Conservation (phyloP, 2,329 filamentous ascomycete genomes). For the Byssochlamys sp. region DNA sequence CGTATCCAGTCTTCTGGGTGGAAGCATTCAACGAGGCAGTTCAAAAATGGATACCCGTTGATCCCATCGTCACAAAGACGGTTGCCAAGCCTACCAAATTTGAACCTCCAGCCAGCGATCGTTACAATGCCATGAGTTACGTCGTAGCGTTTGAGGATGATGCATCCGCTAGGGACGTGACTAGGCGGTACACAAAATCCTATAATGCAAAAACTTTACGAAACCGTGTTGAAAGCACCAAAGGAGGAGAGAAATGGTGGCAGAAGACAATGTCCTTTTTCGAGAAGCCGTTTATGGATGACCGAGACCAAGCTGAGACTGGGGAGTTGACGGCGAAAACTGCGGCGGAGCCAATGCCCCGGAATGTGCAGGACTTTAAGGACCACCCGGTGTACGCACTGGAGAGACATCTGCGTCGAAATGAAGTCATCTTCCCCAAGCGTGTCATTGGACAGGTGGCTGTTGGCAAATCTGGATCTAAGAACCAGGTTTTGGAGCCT, state of each 20-base stretch:
- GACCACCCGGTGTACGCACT: slow-evolving; percentile 75
- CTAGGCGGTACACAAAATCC: slow-evolving; percentile 72
- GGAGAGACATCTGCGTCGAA: slow-evolving; percentile 69
- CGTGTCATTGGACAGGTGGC: slow-evolving; percentile 70
- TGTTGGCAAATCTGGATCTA: slow-evolving; percentile 27
- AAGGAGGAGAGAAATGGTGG: slow-evolving; percentile 50
- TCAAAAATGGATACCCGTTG: slow-evolving; percentile 85
- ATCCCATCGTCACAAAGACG: slow-evolving; percentile 70
- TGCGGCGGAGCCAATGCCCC: slow-evolving; percentile 72
- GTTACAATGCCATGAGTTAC: slow-evolving; percentile 68
- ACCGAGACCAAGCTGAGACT: slow-evolving; percentile 76
- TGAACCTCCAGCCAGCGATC: slow-evolving; percentile 73
- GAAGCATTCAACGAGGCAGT: slow-evolving; percentile 77
- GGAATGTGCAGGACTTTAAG: slow-evolving; percentile 78
- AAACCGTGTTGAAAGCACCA: slow-evolving; percentile 62
- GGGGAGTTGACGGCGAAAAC: slow-evolving; percentile 62
- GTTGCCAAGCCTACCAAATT: slow-evolving; percentile 66
- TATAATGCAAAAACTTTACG: slow-evolving; percentile 85
- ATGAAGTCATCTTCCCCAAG: slow-evolving; percentile 70
- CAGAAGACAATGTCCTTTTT: slow-evolving; percentile 34
- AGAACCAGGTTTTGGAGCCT: slow-evolving; percentile 54
- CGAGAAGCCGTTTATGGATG: slow-evolving; percentile 38
- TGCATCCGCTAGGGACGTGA: slow-evolving; percentile 71
- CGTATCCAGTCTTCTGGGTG: slow-evolving; percentile 84
- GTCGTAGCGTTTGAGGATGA: slow-evolving; percentile 78